These are phyloP conservation scores for Scleroderma bovista DNA, from an alignment of 768 basidiomycete genomes.

Conservation along the genomic window DNA sequence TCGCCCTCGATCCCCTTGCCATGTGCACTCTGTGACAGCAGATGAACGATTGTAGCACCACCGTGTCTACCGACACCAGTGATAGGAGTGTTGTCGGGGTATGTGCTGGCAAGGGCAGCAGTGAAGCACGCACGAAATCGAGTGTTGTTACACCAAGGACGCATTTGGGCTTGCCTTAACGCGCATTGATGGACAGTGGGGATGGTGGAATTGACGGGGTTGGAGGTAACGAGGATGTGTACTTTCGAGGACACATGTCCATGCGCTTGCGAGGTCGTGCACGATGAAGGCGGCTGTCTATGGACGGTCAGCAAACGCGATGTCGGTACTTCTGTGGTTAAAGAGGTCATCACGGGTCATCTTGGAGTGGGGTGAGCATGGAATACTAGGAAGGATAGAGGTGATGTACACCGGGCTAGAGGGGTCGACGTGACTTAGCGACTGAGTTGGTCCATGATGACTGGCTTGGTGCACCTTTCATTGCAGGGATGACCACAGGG, in stretches of 20 bases:
- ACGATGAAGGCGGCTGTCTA: slow-evolving; percentile 99
- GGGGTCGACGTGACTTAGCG: slow-evolving; percentile 26
- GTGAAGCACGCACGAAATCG: slow-evolving; percentile 96
- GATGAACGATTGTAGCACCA: slow-evolving; percentile 94
- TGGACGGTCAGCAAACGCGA: no score
- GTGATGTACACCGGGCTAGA: slow-evolving; percentile 67
- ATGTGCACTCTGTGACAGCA: slow-evolving; percentile 75
- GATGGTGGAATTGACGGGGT: slow-evolving; percentile 98
- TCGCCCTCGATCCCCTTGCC: slow-evolving; percentile 76
- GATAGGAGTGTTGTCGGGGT: slow-evolving; percentile 63
- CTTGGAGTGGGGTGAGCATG: slow-evolving; percentile 37
- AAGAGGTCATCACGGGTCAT: slow-evolving; percentile 98
- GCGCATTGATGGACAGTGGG: slow-evolving; percentile 90
- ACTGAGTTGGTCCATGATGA: background rate
- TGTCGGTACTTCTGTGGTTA: no score
- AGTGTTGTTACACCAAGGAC: slow-evolving; percentile 98
- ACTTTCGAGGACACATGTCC: slow-evolving; percentile 85
- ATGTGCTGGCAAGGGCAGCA: slow-evolving; percentile 55
- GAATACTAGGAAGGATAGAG: slow-evolving; percentile 2
- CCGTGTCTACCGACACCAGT: slow-evolving; percentile 95
- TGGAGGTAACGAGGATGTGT: slow-evolving; percentile 95
- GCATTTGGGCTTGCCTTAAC: slow-evolving; percentile 83
- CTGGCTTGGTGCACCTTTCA: slow-evolving; percentile 64
- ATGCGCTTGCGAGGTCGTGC: slow-evolving; percentile 84
- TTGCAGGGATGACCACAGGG: slow-evolving; percentile 96